Conservation (phyloP, 2,329 filamentous ascomycete species). For the Sporothrix globosa region DNA sequence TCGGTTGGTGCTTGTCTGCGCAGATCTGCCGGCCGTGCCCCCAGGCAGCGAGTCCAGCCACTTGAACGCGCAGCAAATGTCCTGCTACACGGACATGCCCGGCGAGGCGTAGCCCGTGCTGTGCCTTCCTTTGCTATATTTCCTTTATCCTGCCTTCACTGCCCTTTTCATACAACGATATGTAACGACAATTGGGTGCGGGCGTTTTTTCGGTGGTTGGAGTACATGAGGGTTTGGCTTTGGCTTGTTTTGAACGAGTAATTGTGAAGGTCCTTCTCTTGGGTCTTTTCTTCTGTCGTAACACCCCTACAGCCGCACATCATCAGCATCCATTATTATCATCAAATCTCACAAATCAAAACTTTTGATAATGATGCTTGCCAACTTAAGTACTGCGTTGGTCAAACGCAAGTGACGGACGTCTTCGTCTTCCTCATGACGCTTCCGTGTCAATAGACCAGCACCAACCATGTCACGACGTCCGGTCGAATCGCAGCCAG, state of each 20-base stretch:
- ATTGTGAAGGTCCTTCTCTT: background rate
- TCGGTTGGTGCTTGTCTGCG: constrained; percentile 51
- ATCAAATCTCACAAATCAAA: background rate
- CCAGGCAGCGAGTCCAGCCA: constrained; percentile 47
- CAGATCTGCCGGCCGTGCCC: constrained; percentile 42
- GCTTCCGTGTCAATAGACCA: background rate
- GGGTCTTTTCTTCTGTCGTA: background rate
- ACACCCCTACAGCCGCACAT: constrained; percentile 8
- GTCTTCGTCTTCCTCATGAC: background rate
- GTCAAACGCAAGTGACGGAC: background rate
- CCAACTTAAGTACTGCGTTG: background rate
- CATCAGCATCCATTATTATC: background rate
- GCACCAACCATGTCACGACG: background rate
- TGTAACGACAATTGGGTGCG: background rate
- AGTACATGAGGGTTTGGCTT: background rate
- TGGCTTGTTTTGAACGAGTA: constrained; percentile 1
- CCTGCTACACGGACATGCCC: constrained; percentile 45
- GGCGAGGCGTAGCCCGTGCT: background rate
- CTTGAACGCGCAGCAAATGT: constrained; percentile 44
- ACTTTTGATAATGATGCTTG: background rate
- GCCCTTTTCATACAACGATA: background rate
- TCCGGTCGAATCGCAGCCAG: background rate
- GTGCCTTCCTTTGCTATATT: background rate
- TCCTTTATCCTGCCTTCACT: background rate
- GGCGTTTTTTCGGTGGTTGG: constrained; percentile 2